phyloP scores from a whole-genome alignment of 805 yeast species.

The Pichia insulana region DNA sequence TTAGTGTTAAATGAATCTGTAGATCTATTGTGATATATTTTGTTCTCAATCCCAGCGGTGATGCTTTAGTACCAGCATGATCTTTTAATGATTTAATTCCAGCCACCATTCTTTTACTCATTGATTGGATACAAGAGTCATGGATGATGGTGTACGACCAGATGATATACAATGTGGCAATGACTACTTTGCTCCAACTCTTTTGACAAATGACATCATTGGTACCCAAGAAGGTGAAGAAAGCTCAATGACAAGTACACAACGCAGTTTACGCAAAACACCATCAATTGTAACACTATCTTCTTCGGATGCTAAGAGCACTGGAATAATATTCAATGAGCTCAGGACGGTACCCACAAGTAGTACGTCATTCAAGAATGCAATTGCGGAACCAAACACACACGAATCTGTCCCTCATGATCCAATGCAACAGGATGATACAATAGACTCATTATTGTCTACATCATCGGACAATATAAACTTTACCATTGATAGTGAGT shows the following conservation, averaged over 20 bases:
- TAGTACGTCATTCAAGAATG: constrained; percentile 8
- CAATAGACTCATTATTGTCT: constrained; percentile 3
- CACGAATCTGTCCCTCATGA: neutral
- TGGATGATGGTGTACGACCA: neutral
- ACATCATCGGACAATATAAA: neutral
- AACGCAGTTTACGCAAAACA: constrained; percentile 1
- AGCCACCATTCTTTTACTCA: no score
- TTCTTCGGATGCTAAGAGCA: neutral
- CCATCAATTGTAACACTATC: constrained; percentile 2
- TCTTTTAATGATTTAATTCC: no score
- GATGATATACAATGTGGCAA: constrained; percentile 6
- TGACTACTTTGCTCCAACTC: constrained; percentile 6
- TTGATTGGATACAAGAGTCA: neutral
- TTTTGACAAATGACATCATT: constrained; percentile 3
- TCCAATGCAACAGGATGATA: constrained; percentile 3
- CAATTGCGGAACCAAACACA: neutral
- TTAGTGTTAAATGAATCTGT: no score
- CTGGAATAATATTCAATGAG: constrained; percentile 9
- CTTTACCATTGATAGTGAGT: neutral
- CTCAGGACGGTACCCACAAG: constrained; percentile 9
- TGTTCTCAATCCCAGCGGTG: no score
- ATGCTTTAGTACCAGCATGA: no score
- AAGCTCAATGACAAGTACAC: neutral
- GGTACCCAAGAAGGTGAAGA: neutral
- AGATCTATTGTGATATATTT: no score